Evolutionary conservation across 495 filamentous ascomycete species (phyloP), one percentile per base, ranked within the genome.

Genomic region (Podospora pseudopauciseta): DNA sequence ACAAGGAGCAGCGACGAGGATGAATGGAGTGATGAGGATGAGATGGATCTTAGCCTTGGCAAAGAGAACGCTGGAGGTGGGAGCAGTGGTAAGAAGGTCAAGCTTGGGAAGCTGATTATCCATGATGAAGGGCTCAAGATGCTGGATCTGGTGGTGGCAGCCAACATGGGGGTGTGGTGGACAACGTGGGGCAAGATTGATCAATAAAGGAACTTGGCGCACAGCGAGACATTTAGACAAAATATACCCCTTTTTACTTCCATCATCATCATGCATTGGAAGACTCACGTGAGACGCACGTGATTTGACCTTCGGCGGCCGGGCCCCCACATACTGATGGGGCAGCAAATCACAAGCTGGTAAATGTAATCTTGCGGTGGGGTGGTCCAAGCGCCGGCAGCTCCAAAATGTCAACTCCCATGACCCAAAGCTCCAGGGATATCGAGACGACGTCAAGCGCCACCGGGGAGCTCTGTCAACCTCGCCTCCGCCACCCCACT

Each of bases 151-250:
- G 84, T 96, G 1, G 92, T 98, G 30, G 91, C 94, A 11, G 90
- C 93, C 55, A 97, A 95, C 75, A 85, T 98, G 78, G 91, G 89
- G 0, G 84, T 97, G 55, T 98, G 94, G 91, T 97, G 94, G 95
- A 89, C 88, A 70, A 87, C 90, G 1, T 97, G 92, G 87, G 92
- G 93, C 68, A 83, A 79, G 70, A 83, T 75, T 39, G 75, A 76
- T 69, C 32, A 23, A 53, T n/a, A 32, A 49, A 57, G 20, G 27
- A 32, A 28, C 9, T 6, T 32, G 7, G 18, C 5, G 58, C 23
- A 23, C 23, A 23, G 23, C 23, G 23, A 23, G 23, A 23, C 23
- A 28, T 1, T 20, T 20, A 20, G 56, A 58, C 56, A 58, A 26
- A 61, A 19, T 61, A 62, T 28, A 62, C 30, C 26, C 60, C 60